Percentiles rank a stretch among this genome's conserved stretches.
Evolutionary conservation across 2,329 filamentous ascomycete genomes (phyloP).

Genomic region (Aspergillus aculeatus): DNA sequence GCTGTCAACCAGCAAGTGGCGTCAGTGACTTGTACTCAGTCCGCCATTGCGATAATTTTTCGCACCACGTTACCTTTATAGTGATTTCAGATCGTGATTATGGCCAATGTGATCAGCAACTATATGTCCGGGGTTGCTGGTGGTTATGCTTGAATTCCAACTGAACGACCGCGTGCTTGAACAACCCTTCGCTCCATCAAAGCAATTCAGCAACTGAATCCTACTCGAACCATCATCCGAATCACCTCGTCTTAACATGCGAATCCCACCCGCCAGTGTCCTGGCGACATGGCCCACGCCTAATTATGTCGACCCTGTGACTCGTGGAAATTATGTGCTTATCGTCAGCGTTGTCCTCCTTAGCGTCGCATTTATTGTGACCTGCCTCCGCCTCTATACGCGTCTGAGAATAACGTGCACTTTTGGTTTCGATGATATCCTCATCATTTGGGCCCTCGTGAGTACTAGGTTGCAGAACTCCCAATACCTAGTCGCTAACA

Average conservation of each 20-base stretch:
- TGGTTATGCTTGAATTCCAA: slow-evolving; percentile 8
- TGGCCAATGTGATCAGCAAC: slow-evolving; percentile 10
- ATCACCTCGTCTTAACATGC: slow-evolving; percentile 28
- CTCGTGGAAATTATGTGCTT: slow-evolving; percentile 45
- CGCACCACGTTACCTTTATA: not conserved
- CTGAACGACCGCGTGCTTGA: not conserved
- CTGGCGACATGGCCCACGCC: slow-evolving; percentile 47
- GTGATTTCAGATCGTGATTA: slow-evolving; percentile 5
- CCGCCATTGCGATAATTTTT: not conserved
- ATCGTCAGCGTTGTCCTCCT: slow-evolving; percentile 44
- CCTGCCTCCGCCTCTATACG: slow-evolving; percentile 48
- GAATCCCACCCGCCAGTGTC: slow-evolving; percentile 44
- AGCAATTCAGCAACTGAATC: not conserved
- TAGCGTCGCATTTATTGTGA: slow-evolving; percentile 41
- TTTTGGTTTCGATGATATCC: slow-evolving; percentile 48
- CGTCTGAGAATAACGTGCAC: slow-evolving; percentile 47
- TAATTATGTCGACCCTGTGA: slow-evolving; percentile 49
- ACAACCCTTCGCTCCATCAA: not conserved
- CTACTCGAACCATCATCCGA: not conserved
- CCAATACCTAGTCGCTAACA: not conserved
- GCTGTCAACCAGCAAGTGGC: not conserved
- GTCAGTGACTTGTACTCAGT: not conserved
- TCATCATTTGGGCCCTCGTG: slow-evolving; percentile 47
- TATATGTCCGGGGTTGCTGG: slow-evolving; percentile 10
- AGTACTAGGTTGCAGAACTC: not conserved